These are phyloP conservation scores for Aspergillus sp. DNA, from an alignment of 2,329 filamentous ascomycete species.

Conservation along the genomic window DNA sequence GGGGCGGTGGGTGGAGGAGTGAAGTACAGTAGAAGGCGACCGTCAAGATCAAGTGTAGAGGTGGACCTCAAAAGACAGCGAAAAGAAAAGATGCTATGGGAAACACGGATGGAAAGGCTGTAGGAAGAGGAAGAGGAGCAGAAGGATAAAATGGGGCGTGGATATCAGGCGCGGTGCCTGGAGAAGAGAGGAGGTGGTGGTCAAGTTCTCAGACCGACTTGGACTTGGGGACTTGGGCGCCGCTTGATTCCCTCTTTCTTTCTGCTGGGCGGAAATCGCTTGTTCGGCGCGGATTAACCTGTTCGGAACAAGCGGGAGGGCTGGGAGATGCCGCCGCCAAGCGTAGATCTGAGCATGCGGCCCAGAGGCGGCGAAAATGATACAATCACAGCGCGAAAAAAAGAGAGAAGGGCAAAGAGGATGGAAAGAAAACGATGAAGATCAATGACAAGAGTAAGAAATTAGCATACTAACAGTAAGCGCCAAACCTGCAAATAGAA, in stretches of 20 bases:
- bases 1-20: constrained; percentile 17
- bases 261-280: constrained; percentile 35
- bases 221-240: constrained; percentile 3
- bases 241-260: constrained; percentile 12
- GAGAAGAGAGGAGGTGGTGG: constrained; percentile 10
- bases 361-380: constrained; percentile 13
- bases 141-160: constrained; percentile 15
- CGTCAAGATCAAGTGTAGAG: constrained; percentile 3
- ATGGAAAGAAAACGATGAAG: neutral
- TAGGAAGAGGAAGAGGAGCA: constrained; percentile 8
- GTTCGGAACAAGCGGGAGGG: constrained; percentile 27
- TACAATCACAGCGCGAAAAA: constrained; percentile 14
- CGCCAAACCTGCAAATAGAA: neutral
- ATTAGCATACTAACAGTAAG: neutral
- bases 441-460: neutral
- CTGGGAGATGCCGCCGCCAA: constrained; percentile 32
- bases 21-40: constrained; percentile 18
- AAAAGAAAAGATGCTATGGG: neutral
- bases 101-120: constrained; percentile 16
- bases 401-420: constrained; percentile 2
- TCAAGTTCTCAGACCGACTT: constrained; percentile 7
- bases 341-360: constrained; percentile 39
- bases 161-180: constrained; percentile 27
- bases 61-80: constrained; percentile 6
- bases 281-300: constrained; percentile 39